These are phyloP conservation scores for Hevea brasiliensis DNA, from an alignment of 345 rosid species.

Conservation along the genomic window DNA sequence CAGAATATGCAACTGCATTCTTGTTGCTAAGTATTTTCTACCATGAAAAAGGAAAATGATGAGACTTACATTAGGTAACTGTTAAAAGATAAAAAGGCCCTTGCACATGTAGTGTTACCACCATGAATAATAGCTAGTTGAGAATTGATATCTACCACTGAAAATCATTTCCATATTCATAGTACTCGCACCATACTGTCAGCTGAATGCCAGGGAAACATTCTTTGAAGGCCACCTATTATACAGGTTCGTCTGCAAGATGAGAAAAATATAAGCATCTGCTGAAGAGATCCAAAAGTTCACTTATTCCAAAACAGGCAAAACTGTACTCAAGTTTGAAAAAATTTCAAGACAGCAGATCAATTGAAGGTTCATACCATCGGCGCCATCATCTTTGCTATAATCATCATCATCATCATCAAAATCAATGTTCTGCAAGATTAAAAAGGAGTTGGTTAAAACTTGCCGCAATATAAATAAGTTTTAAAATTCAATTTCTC, in stretches of 20 bases:
- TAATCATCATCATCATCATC: conserved; percentile 57
- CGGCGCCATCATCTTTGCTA: conserved; percentile 39
- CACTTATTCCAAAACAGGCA: not conserved
- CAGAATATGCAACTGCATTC: not conserved
- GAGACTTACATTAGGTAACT: not conserved
- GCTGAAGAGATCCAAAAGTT: not conserved
- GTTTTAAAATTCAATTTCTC: not conserved
- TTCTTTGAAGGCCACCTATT: conserved; percentile 14
- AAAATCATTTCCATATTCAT: not conserved
- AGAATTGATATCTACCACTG: not conserved
- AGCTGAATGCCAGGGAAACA: not conserved
- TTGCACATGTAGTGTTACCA: not conserved
- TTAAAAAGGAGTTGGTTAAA: not conserved
- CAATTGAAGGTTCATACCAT: conserved; percentile 33
- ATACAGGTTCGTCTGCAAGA: conserved; percentile 38
- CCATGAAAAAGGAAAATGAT: not conserved
- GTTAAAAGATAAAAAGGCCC: not conserved
- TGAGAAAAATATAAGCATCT: not conserved
- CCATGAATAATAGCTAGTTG: not conserved
- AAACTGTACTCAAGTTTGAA: not conserved
- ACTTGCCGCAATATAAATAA: not conserved
- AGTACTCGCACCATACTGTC: not conserved
- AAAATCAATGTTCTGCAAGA: conserved; percentile 43
- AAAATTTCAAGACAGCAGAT: not conserved
- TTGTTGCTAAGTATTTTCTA: not conserved